phyloP scores from a whole-genome alignment of 495 filamentous ascomycete genomes.

The Penicillium longicatenatum region DNA sequence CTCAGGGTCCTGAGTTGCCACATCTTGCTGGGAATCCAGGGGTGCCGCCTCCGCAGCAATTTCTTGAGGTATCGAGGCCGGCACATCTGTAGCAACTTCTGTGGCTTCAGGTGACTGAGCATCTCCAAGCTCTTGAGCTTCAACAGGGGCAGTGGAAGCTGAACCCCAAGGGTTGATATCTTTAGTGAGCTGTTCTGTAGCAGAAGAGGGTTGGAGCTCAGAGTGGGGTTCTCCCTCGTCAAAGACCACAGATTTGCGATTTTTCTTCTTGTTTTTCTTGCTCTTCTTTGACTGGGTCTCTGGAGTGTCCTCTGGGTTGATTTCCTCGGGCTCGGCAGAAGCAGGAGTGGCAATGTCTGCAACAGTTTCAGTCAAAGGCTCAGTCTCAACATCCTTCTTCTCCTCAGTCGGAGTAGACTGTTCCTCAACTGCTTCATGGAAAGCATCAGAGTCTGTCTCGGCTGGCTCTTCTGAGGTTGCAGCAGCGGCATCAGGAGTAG shows the following conservation, averaged over 20 bases:
- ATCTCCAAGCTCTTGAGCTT: conserved; percentile 28
- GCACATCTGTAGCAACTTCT: background rate
- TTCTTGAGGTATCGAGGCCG: background rate
- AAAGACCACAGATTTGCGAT: conserved; percentile 30
- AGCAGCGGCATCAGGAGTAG: background rate
- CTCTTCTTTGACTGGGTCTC: conserved; percentile 28
- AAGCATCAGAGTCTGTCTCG: conserved; percentile 25
- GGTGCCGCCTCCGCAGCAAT: background rate
- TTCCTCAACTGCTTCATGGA: conserved; percentile 29
- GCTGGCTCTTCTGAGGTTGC: conserved; percentile 13
- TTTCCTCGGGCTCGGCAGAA: conserved; percentile 12
- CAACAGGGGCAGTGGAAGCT: conserved; percentile 14
- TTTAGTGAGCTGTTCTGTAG: conserved; percentile 10
- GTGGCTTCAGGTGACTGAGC: conserved; percentile 13
- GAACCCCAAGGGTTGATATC: conserved; percentile 19
- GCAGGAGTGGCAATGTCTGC: background rate
- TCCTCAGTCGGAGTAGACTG: conserved; percentile 13
- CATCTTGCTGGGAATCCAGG: conserved; percentile 7
- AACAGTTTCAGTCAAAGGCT: conserved; percentile 9
- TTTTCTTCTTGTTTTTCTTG: conserved; percentile 41
- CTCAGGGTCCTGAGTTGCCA: background rate
- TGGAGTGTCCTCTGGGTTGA: conserved; percentile 17
- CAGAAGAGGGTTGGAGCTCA: conserved; percentile 15
- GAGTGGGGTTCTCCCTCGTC: conserved; percentile 23
- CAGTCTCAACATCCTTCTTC: conserved; percentile 3